phyloP scores from a whole-genome alignment of 2,329 filamentous ascomycete genomes.

The Intubia oerlemansii region DNA sequence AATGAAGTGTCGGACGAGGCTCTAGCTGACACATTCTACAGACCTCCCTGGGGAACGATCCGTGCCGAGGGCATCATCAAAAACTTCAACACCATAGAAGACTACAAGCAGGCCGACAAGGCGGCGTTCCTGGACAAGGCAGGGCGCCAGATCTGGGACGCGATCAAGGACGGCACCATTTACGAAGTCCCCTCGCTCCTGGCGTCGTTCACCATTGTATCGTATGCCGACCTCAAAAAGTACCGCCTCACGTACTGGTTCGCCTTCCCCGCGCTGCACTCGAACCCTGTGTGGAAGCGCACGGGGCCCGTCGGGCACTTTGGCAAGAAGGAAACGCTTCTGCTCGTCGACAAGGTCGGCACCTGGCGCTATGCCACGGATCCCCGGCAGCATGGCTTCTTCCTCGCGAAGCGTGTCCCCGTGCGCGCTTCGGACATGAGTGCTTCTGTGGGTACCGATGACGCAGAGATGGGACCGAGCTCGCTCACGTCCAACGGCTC shows the following conservation, averaged over 20 bases:
- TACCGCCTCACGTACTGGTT: slow-evolving; percentile 99
- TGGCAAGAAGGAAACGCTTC: slow-evolving; percentile 47
- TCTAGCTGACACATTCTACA: not conserved
- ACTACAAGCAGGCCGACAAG: slow-evolving; percentile 74
- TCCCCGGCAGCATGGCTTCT: slow-evolving; percentile 77
- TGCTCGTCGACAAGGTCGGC: slow-evolving; percentile 62
- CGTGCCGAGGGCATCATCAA: slow-evolving; percentile 85
- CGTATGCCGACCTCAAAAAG: slow-evolving; percentile 90
- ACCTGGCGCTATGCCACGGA: slow-evolving; percentile 77
- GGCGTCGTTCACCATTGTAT: slow-evolving; percentile 71
- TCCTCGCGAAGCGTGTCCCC: slow-evolving; percentile 63
- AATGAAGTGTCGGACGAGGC: no score
- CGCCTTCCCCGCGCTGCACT: slow-evolving; percentile 82
- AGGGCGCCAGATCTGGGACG: slow-evolving; percentile 75
- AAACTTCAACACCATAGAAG: slow-evolving; percentile 90
- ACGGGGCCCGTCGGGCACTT: slow-evolving; percentile 32
- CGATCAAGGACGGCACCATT: slow-evolving; percentile 88
- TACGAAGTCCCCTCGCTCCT: slow-evolving; percentile 87
- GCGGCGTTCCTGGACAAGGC: slow-evolving; percentile 54
- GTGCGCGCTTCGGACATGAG: slow-evolving; percentile 15
- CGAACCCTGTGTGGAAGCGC: slow-evolving; percentile 62
- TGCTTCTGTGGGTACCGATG: no score
- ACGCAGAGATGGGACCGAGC: slow-evolving; percentile 11
- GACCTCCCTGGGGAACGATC: slow-evolving; percentile 36
- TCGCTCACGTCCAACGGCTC: slow-evolving; percentile 15